Conservation (phyloP, 2,329 filamentous ascomycete genomes). For the Colletotrichum spaethianum region DNA sequence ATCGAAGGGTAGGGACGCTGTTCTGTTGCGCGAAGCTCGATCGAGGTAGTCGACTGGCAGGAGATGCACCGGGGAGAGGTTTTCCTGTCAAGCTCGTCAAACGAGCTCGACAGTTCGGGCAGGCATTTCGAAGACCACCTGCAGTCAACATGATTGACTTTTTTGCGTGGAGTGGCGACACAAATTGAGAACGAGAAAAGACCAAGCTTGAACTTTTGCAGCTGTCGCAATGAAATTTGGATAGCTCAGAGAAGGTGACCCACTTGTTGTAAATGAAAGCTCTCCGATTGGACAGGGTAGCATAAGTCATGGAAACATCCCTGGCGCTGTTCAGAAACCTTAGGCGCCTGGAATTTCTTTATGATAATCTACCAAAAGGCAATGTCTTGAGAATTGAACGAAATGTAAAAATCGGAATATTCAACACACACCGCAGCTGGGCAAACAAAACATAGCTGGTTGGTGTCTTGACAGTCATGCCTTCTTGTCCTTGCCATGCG, state of each 20-base stretch:
- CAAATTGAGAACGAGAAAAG: not conserved
- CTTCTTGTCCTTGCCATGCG: not conserved
- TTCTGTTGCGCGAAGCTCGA: slow-evolving; percentile 17
- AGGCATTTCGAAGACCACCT: slow-evolving; percentile 36
- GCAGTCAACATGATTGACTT: slow-evolving; percentile 35
- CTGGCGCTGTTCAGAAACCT: not conserved
- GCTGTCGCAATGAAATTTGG: slow-evolving; percentile 36
- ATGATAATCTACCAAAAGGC: too few species aligned
- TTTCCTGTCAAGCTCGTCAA: slow-evolving; percentile 12
- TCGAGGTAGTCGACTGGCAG: not conserved
- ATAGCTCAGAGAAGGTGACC: not conserved
- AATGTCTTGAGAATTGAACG: too few species aligned
- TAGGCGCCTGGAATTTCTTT: not conserved
- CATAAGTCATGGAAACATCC: not conserved
- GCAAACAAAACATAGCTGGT: not conserved
- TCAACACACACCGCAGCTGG: too few species aligned
- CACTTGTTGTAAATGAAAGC: slow-evolving; percentile 31
- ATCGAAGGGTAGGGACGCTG: slow-evolving; percentile 9
- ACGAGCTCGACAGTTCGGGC: slow-evolving; percentile 36
- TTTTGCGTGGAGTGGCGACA: slow-evolving; percentile 1
- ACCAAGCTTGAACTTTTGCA: not conserved
- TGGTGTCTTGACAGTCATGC: not conserved
- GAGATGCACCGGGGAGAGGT: not conserved
- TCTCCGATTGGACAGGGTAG: slow-evolving; percentile 5
- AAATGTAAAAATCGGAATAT: too few species aligned